These are phyloP conservation scores for Brassica balearica DNA, from an alignment of 441 rosid genomes.

Conservation along the genomic window DNA sequence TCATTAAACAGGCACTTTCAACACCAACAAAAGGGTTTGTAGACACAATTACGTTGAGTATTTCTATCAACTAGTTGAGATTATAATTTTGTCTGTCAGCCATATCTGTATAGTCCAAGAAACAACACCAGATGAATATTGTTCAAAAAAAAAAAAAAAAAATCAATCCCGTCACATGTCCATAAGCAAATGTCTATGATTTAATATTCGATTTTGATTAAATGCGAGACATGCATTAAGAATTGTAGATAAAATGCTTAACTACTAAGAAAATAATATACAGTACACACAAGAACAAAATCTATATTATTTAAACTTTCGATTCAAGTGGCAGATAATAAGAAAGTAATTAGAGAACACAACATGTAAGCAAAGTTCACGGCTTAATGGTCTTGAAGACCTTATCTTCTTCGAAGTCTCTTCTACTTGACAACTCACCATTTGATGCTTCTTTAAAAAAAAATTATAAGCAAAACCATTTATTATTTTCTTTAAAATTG, in stretches of 20 bases:
- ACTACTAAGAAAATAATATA: slow-evolving; percentile 12
- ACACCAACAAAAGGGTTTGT: slow-evolving; percentile 18
- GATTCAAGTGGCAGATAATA: slow-evolving; percentile 26
- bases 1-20: slow-evolving; percentile 27
- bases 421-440: slow-evolving; percentile 31
- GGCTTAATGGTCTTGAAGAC: slow-evolving; percentile 17
- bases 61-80: slow-evolving; percentile 11
- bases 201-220: slow-evolving; percentile 19
- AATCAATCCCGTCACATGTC: slow-evolving; percentile 34
- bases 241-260: background rate
- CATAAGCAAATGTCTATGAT: slow-evolving; percentile 14
- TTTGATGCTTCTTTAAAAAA: slow-evolving; percentile 24
- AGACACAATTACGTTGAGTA: slow-evolving; percentile 28
- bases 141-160: background rate
- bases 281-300: slow-evolving; percentile 14
- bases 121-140: slow-evolving; percentile 7
- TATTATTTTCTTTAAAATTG: background rate
- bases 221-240: slow-evolving; percentile 23
- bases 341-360: slow-evolving; percentile 21
- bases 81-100: slow-evolving; percentile 20
- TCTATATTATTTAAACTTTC: slow-evolving; percentile 9
- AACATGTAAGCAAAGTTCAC: slow-evolving; percentile 29
- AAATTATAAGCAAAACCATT: slow-evolving; percentile 1
- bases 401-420: slow-evolving; percentile 19
- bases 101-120: slow-evolving; percentile 15